These are phyloP conservation scores for Globisporangium irregulare DNA, from an alignment of 352 stramenopile species.

Conservation along the genomic window DNA sequence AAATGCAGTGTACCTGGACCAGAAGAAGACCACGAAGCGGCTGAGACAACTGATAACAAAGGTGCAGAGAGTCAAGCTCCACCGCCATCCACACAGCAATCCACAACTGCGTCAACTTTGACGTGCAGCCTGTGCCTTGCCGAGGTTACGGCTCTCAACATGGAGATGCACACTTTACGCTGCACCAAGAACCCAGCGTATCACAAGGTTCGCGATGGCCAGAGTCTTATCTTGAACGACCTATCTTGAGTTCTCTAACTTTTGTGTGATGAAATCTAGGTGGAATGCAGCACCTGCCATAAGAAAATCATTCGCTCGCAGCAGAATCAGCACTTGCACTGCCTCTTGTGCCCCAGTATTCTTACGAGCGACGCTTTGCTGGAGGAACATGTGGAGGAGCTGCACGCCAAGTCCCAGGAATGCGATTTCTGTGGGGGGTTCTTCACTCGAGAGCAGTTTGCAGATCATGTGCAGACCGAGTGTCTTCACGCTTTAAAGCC, in stretches of 20 bases:
- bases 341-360: conserved; percentile 27
- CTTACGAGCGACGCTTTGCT: conserved; percentile 16
- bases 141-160: conserved; percentile 26
- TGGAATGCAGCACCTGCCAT: conserved; percentile 35
- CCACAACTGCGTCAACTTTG: neutral
- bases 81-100: neutral
- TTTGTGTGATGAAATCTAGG: conserved; percentile 21
- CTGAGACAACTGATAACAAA: neutral
- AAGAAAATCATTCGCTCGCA: conserved; percentile 28
- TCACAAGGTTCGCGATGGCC: conserved; percentile 31
- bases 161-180: conserved; percentile 41
- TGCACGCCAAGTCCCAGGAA: conserved; percentile 20
- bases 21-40: neutral
- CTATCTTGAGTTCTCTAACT: neutral
- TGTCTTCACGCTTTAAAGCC: conserved; percentile 29
- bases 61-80: neutral
- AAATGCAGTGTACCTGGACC: neutral
- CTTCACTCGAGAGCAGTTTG: conserved; percentile 28
- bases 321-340: conserved; percentile 43
- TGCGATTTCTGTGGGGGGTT: conserved; percentile 28
- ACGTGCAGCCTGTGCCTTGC: conserved; percentile 33
- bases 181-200: conserved; percentile 45
- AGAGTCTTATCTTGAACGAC: no score
- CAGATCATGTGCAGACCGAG: conserved; percentile 18
- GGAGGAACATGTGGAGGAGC: conserved; percentile 17